Evolutionary conservation across 176 grass and related monocot species (phyloP).

Genomic region (Aegilops tauschii): DNA sequence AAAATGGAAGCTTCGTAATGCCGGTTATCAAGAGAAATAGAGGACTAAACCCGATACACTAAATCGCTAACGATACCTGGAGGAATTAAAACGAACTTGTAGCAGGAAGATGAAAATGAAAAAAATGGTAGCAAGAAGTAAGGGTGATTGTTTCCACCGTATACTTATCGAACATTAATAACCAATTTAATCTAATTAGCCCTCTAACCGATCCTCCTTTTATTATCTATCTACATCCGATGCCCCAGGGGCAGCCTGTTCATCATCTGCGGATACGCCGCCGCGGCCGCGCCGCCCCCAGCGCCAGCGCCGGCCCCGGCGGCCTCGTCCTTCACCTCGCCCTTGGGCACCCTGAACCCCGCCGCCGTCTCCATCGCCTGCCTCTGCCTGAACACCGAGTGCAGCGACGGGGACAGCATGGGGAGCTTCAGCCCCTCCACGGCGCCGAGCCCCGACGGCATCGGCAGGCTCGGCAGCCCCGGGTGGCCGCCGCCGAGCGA

Average conservation of each 20-base stretch:
- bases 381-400: slow-evolving; percentile 37
- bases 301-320: too few relatives aligned
- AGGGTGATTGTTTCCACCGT: slow-evolving; percentile 19
- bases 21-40: background rate
- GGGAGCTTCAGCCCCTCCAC: slow-evolving; percentile 39
- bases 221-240: slow-evolving; percentile 57
- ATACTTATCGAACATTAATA: background rate
- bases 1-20: background rate
- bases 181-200: slow-evolving; percentile 3
- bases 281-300: background rate
- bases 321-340: slow-evolving; percentile 31
- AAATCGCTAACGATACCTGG: background rate
- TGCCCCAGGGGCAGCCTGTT: slow-evolving; percentile 43
- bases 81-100: background rate
- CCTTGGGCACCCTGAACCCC: slow-evolving; percentile 40
- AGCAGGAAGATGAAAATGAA: background rate
- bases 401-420: slow-evolving; percentile 32
- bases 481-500: slow-evolving; percentile 16
- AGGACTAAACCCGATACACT: background rate
- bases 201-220: slow-evolving; percentile 9
- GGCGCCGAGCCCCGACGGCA: slow-evolving; percentile 24
- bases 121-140: background rate
- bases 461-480: slow-evolving; percentile 39
- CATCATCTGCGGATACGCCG: slow-evolving; percentile 52
- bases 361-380: slow-evolving; percentile 36